Base-by-base conservation (phyloP, 495 filamentous ascomycete genomes). In the Lepraria neglecta region DNA sequence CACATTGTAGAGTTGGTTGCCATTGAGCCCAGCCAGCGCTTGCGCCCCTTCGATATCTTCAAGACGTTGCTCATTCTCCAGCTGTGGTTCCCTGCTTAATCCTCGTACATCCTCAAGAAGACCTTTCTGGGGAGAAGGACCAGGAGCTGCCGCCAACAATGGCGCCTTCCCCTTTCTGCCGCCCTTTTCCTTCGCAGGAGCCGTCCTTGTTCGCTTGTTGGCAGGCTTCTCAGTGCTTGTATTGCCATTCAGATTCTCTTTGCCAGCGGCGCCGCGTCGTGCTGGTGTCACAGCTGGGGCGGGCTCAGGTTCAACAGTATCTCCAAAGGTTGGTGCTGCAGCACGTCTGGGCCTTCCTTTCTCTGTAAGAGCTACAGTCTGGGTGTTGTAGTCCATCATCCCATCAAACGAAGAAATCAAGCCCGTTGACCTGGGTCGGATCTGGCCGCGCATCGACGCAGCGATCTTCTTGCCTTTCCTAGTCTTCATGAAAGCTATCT, bases 261-360 rank as follows among this genome's bases (percentile, higher is more conserved):
- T 65, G 46, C 72, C 63, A 52, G 75, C 75, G 2, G 75, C 80
- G 31, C 81, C 76, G 59, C 85, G 80, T 33, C 80, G 57, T 10
- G 64, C 56, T 7, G 62, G 71, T 63, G 60, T 68, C 38, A 65
- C 51, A 66, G 65, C 57, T 50, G 62, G 48, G 67, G 68, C 80
- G 24, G 75, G 67, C 58, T 90, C 87, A 24, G 75, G 76, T 48
- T 84, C 83, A 17, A 75, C 74, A 14, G 75, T 78, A 40, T 84
- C 81, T 24, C 86, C 87, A 73, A 90, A 90, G 0, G 79, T 84
- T 7, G 87, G 87, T 2, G 87, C 87, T 21, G 87, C 87, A 53
- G 84, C 84, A 55, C 87, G 80, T 38, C 81, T 78, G 7, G 87
- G 87, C 50, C 87, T 80, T 40, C 87, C 87, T 54, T 81, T 85